Percentiles rank a stretch among this genome's conserved stretches.
These are phyloP conservation scores for Monosporascus sp. DNA, from an alignment of 2,329 filamentous ascomycete genomes.

Conservation along the genomic window DNA sequence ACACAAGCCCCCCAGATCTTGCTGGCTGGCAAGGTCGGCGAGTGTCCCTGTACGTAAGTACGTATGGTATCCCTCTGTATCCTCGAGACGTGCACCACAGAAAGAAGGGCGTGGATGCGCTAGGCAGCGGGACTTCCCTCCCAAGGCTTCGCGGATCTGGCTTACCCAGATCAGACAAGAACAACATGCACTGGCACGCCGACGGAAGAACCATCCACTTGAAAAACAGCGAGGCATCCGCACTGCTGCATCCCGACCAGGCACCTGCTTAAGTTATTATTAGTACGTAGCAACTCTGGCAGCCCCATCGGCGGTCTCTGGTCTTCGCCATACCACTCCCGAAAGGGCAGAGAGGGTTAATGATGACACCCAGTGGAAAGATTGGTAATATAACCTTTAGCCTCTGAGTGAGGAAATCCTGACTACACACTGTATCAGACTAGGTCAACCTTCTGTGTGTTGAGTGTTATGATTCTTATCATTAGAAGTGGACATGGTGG, in stretches of 20 bases:
- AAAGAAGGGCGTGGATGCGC: not conserved
- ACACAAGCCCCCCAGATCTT: not conserved
- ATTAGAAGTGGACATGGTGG: not conserved
- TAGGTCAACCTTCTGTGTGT: too few species aligned
- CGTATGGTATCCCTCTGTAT: not conserved
- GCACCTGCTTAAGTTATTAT: too few species aligned
- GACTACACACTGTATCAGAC: too few species aligned
- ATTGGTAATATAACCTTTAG: not conserved
- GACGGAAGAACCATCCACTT: not conserved
- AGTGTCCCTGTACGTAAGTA: not conserved
- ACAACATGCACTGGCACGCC: not conserved
- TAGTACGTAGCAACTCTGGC: not conserved
- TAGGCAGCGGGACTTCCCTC: not conserved
- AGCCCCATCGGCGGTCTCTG: not conserved
- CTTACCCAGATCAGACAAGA: not conserved
- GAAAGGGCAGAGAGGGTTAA: not conserved
- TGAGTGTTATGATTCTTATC: not conserved
- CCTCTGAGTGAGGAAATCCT: not conserved
- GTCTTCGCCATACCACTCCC: not conserved
- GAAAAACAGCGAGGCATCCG: not conserved
- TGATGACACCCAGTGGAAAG: not conserved
- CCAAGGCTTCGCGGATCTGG: not conserved
- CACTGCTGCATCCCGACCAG: not conserved
- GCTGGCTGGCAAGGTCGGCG: not conserved
- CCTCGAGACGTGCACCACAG: not conserved